These are phyloP conservation scores for Pichia kluyveri DNA, from an alignment of 805 yeast genomes.

Conservation along the genomic window DNA sequence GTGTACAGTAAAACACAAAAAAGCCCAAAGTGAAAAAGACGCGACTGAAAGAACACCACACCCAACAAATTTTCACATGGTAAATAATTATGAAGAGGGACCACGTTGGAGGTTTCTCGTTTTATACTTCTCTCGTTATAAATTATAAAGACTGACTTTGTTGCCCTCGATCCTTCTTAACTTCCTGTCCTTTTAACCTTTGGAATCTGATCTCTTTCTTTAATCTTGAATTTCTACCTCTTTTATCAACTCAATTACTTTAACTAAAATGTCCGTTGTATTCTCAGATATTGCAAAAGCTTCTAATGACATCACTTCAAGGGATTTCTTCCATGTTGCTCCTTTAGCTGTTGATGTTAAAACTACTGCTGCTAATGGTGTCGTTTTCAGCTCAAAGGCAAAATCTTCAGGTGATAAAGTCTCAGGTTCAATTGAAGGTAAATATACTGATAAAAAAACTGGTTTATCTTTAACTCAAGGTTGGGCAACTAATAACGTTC, in stretches of 20 bases:
- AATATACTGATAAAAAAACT: constrained; percentile 84
- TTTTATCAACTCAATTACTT: background rate
- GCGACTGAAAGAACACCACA: too few species aligned
- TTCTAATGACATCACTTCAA: constrained; percentile 80
- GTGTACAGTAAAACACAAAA: too few species aligned
- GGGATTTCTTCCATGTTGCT: constrained; percentile 87
- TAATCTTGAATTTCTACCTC: too few species aligned
- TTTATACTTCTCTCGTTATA: too few species aligned
- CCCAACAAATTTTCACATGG: too few species aligned
- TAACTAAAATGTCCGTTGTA: constrained; percentile 59
- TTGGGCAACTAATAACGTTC: constrained; percentile 90
- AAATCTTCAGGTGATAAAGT: constrained; percentile 67
- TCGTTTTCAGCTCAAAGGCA: constrained; percentile 88
- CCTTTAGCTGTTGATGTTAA: constrained; percentile 84
- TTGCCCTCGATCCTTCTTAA: too few species aligned
- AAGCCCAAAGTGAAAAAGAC: too few species aligned
- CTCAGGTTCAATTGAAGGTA: constrained; percentile 84
- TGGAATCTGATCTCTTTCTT: too few species aligned
- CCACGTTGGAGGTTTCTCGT: too few species aligned
- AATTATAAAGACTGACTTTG: too few species aligned
- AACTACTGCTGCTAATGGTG: constrained; percentile 95
- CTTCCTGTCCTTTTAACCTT: too few species aligned
- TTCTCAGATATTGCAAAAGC: constrained; percentile 90
- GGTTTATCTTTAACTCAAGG: constrained; percentile 95
- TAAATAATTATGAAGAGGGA: too few species aligned